phyloP scores from a whole-genome alignment of 176 grass and related monocot genomes.

The Lolium rigidum region DNA sequence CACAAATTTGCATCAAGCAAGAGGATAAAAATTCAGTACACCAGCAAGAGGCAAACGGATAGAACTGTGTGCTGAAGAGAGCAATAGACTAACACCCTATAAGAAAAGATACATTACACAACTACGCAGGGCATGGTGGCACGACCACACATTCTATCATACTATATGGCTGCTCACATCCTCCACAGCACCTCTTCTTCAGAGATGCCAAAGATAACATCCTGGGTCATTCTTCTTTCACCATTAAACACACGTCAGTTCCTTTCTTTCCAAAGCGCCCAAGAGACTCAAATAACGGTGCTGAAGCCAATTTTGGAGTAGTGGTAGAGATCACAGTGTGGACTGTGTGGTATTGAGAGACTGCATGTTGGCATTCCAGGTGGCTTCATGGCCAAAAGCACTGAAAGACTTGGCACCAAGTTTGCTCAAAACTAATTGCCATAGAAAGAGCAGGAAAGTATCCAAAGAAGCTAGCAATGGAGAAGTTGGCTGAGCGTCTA shows the following conservation, averaged over 20 bases:
- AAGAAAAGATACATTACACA: too few species aligned
- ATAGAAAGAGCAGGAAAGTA: not conserved
- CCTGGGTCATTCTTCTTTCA: not conserved
- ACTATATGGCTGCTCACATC: not conserved
- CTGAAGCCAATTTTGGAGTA: not conserved
- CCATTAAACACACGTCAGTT: not conserved
- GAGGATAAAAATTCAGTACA: not conserved
- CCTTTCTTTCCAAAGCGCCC: not conserved
- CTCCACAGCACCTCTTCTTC: not conserved
- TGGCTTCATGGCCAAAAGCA: not conserved
- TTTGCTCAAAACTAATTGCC: not conserved
- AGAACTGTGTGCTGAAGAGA: not conserved
- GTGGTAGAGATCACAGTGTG: not conserved
- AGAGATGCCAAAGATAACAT: not conserved
- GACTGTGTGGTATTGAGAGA: not conserved
- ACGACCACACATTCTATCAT: not conserved
- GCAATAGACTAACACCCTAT: too few species aligned
- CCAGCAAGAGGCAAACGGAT: not conserved
- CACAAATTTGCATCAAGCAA: not conserved
- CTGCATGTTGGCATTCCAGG: not conserved
- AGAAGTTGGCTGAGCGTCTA: not conserved
- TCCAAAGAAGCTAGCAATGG: not conserved
- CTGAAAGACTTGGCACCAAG: not conserved
- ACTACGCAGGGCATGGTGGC: not conserved
- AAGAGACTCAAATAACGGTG: not conserved